Conservation (phyloP, 257 asterid genomes). For the Solanum neorickii region DNA sequence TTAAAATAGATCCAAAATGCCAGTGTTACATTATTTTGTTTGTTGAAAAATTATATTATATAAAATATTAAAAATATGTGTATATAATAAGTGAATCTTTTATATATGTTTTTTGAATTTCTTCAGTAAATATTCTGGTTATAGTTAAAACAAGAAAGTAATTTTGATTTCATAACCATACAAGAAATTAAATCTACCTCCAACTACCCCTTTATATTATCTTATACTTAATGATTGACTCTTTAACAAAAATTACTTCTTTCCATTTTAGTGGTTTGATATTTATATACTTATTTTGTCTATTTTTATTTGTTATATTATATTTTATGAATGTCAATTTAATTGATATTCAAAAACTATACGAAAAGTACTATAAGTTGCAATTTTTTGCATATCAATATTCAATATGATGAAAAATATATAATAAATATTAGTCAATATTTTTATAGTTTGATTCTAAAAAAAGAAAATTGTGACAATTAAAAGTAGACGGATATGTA, state of each 20-base stretch:
- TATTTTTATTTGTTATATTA: no score
- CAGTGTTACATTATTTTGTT: background rate
- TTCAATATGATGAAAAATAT: no score
- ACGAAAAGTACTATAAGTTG: no score
- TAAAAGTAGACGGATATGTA: no score
- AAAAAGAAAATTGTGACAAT: no score
- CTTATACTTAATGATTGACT: constrained; percentile 23
- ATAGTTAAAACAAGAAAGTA: background rate
- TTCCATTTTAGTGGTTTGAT: background rate
- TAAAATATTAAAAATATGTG: no score
- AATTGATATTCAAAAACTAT: no score
- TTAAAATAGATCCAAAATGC: background rate
- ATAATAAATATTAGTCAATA: no score
- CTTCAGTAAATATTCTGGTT: background rate
- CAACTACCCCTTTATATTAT: background rate
- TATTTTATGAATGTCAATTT: no score
- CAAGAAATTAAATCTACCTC: background rate
- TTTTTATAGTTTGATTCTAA: no score
- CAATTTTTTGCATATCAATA: no score
- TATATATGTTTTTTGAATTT: background rate
- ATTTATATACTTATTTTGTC: background rate
- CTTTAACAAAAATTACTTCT: constrained; percentile 31
- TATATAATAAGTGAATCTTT: background rate
- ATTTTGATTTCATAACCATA: background rate
- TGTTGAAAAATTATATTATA: background rate